Percentiles rank a stretch among this genome's conserved stretches.
phyloP scores from a whole-genome alignment of 441 rosid genomes.

The Gossypium trilobum region DNA sequence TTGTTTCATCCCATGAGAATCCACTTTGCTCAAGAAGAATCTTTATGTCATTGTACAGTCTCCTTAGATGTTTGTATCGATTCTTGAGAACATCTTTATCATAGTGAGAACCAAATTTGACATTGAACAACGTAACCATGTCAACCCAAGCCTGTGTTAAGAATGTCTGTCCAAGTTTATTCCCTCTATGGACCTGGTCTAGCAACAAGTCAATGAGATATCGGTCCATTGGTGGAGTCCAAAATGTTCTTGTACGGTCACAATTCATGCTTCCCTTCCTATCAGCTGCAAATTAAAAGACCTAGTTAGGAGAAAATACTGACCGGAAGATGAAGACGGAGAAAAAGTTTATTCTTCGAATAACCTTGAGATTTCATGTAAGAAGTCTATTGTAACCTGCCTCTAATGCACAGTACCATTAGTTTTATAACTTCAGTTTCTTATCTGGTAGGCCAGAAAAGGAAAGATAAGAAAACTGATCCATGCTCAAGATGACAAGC shows the following conservation, averaged over 20 bases:
- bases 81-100: constrained; percentile 78
- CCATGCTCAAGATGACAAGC: background rate
- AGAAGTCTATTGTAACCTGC: background rate
- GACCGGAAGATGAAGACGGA: background rate
- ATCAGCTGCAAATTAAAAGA: constrained; percentile 31
- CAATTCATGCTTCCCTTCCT: constrained; percentile 30
- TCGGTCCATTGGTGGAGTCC: constrained; percentile 90
- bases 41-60: constrained; percentile 62
- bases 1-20: constrained; percentile 70
- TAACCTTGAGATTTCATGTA: background rate
- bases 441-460: background rate
- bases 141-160: constrained; percentile 69
- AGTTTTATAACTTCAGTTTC: constrained; percentile 3
- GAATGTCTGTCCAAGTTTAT: constrained; percentile 76
- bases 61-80: constrained; percentile 73
- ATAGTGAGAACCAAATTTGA: constrained; percentile 48
- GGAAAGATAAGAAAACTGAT: background rate
- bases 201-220: constrained; percentile 64
- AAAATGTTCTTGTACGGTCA: constrained; percentile 76
- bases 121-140: constrained; percentile 55
- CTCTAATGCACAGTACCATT: background rate
- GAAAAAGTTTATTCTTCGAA: constrained; percentile 14
- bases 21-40: constrained; percentile 55
- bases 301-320: background rate
- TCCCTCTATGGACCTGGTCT: constrained; percentile 67